Percentiles rank a stretch among this genome's conserved stretches.
phyloP scores from a whole-genome alignment of 192 early-diverging fungal species.

The Phlyctochytrium planicorne region DNA sequence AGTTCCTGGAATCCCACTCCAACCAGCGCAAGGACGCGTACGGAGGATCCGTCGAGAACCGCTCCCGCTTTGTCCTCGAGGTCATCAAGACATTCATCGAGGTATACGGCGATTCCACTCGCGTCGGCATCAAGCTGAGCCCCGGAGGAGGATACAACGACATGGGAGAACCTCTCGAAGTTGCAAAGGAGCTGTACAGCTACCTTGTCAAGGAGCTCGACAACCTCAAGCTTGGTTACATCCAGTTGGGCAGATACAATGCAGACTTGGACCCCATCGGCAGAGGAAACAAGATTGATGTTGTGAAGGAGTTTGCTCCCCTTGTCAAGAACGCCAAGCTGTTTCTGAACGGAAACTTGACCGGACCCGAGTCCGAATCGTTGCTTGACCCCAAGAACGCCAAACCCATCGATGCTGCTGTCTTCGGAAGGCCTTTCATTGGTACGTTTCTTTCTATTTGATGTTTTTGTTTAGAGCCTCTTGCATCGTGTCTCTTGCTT shows the following conservation, averaged over 20 bases:
- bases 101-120: slow-evolving; percentile 17
- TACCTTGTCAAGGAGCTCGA: slow-evolving; percentile 29
- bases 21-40: slow-evolving; percentile 83
- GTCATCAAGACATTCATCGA: slow-evolving; percentile 39
- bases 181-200: slow-evolving; percentile 22
- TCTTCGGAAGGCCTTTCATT: slow-evolving; percentile 11
- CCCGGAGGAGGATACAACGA: slow-evolving; percentile 35
- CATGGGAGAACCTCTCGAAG: slow-evolving; percentile 28
- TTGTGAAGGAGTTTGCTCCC: no score
- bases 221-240: slow-evolving; percentile 19
- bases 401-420: slow-evolving; percentile 9
- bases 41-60: slow-evolving; percentile 83
- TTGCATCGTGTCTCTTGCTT: no score
- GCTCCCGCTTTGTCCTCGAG: slow-evolving; percentile 46
- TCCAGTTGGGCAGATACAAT: slow-evolving; percentile 15
- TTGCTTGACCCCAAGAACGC: background rate
- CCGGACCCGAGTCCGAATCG: slow-evolving; percentile 1
- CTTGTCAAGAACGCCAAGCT: slow-evolving; percentile 14
- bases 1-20: slow-evolving; percentile 17
- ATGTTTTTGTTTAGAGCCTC: no score
- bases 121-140: slow-evolving; percentile 25
- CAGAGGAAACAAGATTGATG: slow-evolving; percentile 12
- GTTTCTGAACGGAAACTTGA: slow-evolving; percentile 2
- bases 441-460: background rate
- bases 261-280: background rate